Evolutionary conservation across 2,329 filamentous ascomycete species (phyloP), one percentile per base, ranked within the genome.

Genomic region (Cordyceps militaris): DNA sequence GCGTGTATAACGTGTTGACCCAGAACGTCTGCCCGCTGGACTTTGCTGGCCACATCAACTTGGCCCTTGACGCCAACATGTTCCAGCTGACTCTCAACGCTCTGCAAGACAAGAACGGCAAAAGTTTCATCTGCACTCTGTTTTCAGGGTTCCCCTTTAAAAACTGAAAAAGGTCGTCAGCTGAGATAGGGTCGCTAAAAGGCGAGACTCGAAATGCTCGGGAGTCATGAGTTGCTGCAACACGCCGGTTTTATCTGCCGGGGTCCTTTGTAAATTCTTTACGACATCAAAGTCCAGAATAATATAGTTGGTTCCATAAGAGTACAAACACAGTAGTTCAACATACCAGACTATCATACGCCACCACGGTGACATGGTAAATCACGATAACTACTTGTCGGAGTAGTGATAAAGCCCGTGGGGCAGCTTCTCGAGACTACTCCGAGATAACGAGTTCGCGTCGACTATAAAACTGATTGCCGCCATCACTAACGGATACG

Each of bases 1-100:
- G 61, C 13, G 61, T 61, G 21, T 26, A 47, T 11, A 63, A 61
- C 42, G 43, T 61, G 32, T 40, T 56, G 42, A 52, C 59, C 2
- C 61, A 63, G 36, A 58, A 63, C 24, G 47, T 34, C 6, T 63
- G 61, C 56, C 56, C 53, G 16, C 42, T 59, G 9, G 61, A 63
- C 36, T 28, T 55, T 19, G 61, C 61, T 24, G 61, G 61, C 21
- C 61, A 63, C 54, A 42, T 50, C 36, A 60, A 47, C 14, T 13
- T 61, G 19, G 61, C 53, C 3, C 38, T 54, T 30, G 58, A 61
- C 50, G 43, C 56, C 26, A 60, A 53, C 34, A 38, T 62, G 26
- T 63, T 59, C 53, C 30, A 49, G 21, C 24, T 62, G 30, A 38
- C 59, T 13, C 38, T 54, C 26, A 63, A 62, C 28, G 61, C 59